Evolutionary conservation across 805 yeast species (phyloP), one percentile per base, ranked within the genome.

Genomic region (Metschnikowia kunwiensis): DNA sequence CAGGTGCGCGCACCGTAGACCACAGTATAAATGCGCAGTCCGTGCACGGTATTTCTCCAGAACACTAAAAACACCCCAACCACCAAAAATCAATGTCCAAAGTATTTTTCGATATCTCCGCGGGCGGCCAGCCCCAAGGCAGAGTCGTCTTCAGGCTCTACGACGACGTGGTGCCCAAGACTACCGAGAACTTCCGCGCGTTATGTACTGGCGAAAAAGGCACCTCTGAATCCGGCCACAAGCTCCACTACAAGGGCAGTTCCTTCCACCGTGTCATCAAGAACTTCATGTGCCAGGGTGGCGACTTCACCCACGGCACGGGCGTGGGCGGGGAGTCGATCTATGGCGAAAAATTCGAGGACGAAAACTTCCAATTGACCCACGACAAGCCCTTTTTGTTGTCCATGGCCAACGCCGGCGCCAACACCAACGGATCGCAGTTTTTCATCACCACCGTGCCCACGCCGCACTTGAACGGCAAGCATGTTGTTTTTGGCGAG

Each of bases 361-460:
- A 91, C 58, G 98, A 91, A 61, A 83, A 82, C 61, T 91, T 93
- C 60, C 48, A 56, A 59, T 70, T 72, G 70, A 80, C 65, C 59
- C 97, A 91, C 70, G 72, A 71, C 73, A 79, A 66, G 80, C 94
- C 74, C 75, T 94, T 94, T 58, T 88, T 77, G 70, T 83, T 68
- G 65, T 86, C 96, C 46, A 91, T 91, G 97, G 97, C 97, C 64
- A 91, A 91, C 64, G 94, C 97, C 48, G 97, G 97, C 54, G 95
- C 95, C 67, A 86, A 87, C 81, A 86, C 97, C 72, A 91, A 91
- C 72, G 97, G 97, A 40, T 88, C 96, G 38, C 97, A 89, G 72
- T 89, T 89, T 71, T 89, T 91, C 78, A 83, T 87, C 72, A 87
- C 96, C 65, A 87, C 96, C 40, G 89, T 85, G 36, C 74, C 82